phyloP scores from a whole-genome alignment of 2,329 filamentous ascomycete genomes.

The Fusarium bulbicola region DNA sequence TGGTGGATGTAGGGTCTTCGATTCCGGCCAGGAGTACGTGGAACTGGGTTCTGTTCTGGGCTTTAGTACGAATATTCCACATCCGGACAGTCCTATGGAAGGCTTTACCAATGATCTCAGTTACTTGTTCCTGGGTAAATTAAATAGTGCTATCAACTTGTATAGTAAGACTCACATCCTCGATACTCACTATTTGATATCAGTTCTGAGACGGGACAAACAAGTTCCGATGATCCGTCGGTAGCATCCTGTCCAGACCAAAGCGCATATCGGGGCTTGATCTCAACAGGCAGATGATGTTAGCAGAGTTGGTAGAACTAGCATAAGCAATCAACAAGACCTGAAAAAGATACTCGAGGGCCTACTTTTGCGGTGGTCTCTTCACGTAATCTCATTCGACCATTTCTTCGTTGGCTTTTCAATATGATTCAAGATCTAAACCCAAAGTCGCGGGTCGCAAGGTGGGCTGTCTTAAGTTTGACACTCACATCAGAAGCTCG shows the following conservation, averaged over 20 bases:
- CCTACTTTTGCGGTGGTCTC: rapidly evolving
- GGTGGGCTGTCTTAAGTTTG: background rate
- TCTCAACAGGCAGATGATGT: background rate
- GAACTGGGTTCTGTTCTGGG: rapidly evolving
- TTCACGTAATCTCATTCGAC: background rate
- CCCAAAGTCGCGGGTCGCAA: background rate
- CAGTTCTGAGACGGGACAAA: background rate
- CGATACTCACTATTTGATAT: background rate
- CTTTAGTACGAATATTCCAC: background rate
- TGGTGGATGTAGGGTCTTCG: background rate
- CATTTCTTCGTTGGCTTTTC: rapidly evolving
- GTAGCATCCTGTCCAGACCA: background rate
- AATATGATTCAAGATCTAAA: background rate
- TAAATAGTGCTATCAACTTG: rapidly evolving
- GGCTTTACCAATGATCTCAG: background rate
- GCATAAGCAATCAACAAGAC: background rate
- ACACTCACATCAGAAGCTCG: background rate
- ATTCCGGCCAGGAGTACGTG: background rate
- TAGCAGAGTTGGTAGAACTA: background rate
- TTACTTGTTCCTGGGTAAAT: rapidly evolving
- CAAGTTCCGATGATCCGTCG: background rate
- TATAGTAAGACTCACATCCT: rapidly evolving
- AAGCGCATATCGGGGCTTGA: rapidly evolving
- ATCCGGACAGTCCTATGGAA: background rate
- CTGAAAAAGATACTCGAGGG: rapidly evolving